Evolutionary conservation across 345 rosid genomes (phyloP).

Genomic region (Lagerstroemia speciosa): DNA sequence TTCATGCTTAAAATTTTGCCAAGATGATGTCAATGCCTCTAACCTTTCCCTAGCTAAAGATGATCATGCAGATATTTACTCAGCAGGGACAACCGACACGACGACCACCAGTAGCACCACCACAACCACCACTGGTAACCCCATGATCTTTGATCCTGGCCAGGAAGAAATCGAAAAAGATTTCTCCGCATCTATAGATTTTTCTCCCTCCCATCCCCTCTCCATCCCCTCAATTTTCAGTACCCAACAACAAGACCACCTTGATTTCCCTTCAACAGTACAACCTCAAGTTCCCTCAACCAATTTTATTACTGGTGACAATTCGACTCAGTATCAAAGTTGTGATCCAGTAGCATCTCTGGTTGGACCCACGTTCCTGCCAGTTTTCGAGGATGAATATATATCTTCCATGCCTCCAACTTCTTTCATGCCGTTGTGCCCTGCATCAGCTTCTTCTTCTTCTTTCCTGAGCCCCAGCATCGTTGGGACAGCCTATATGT

Average conservation of each 20-base stretch:
- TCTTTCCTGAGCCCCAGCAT: constrained; percentile 39
- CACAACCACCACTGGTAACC: constrained; percentile 23
- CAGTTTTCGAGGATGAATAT: constrained; percentile 62
- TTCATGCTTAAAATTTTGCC: constrained; percentile 48
- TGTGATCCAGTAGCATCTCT: constrained; percentile 21
- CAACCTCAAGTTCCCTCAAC: constrained; percentile 26
- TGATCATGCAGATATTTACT: constrained; percentile 12
- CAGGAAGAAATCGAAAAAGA: constrained; percentile 64
- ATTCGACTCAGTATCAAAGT: constrained; percentile 15
- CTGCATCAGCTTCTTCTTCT: constrained; percentile 44
- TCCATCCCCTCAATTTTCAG: constrained; percentile 35
- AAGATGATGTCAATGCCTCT: constrained; percentile 33
- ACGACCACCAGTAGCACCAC: constrained; percentile 11
- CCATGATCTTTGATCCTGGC: constrained; percentile 41
- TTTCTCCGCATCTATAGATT: constrained; percentile 73
- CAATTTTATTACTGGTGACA: constrained; percentile 23
- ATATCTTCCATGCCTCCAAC: constrained; percentile 50
- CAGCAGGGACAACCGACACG: constrained; percentile 12
- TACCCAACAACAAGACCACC: constrained; percentile 36
- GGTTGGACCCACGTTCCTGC: constrained; percentile 27
- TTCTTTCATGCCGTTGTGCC: constrained; percentile 44
- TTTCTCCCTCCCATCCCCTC: constrained; percentile 56
- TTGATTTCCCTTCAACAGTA: constrained; percentile 39
- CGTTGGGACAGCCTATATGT: constrained; percentile 22
- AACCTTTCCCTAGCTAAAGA: constrained; percentile 23